These are phyloP conservation scores for Phaeoacremonium minimum DNA, from an alignment of 2,329 filamentous ascomycete species.

Conservation along the genomic window DNA sequence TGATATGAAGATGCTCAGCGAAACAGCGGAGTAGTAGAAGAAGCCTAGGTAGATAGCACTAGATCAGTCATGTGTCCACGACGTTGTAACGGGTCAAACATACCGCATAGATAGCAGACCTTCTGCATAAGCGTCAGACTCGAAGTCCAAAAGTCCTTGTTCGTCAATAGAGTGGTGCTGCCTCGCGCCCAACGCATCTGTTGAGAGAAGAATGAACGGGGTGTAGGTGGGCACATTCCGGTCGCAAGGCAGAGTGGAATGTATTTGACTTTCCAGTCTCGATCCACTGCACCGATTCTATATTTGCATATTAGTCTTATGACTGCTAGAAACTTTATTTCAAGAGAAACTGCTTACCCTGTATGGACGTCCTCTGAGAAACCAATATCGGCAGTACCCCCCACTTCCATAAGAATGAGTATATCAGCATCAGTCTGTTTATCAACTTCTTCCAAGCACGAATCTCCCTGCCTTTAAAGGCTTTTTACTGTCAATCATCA, in stretches of 20 bases:
- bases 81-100: constrained; percentile 1
- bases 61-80: fast-evolving
- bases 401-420: constrained; percentile 32
- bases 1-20: constrained; percentile 31
- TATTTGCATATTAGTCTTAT: not conserved
- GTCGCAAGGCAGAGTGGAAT: constrained; percentile 31
- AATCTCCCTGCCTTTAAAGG: too few species aligned
- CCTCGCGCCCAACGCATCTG: constrained; percentile 36
- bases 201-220: constrained; percentile 33
- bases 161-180: constrained; percentile 30
- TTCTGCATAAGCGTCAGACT: constrained; percentile 30
- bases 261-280: constrained; percentile 34
- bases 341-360: constrained; percentile 21
- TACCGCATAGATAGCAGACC: constrained; percentile 32
- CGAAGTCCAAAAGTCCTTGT: constrained; percentile 30
- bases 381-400: constrained; percentile 34
- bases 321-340: too few species aligned
- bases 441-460: too few species aligned
- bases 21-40: constrained; percentile 31
- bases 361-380: constrained; percentile 39
- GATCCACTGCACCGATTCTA: constrained; percentile 29
- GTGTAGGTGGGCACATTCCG: constrained; percentile 33
- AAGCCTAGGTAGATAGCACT: constrained; percentile 13
- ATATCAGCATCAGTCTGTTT: too few species aligned
- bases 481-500: too few species aligned